Evolutionary conservation across 352 stramenopile species (phyloP).

Genomic region (Blastocystis sp.): DNA sequence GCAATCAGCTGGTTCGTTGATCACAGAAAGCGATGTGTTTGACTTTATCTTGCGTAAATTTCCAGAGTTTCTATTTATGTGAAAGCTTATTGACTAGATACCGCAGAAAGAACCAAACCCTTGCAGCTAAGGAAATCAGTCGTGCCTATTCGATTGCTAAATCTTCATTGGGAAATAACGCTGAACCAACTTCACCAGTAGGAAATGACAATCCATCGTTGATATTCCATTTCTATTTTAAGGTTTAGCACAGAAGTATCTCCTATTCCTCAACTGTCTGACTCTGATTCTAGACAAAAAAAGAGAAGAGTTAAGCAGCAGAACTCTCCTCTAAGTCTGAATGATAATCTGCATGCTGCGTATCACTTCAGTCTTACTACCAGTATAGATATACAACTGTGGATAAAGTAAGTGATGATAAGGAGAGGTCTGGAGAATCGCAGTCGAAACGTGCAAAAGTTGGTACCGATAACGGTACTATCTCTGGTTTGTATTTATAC

Average conservation of each 20-base stretch:
- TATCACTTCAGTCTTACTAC: background rate
- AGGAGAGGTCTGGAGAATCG: conserved; percentile 11
- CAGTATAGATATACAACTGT: conserved; percentile 47
- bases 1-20: background rate
- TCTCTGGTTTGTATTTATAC: background rate
- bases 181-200: background rate
- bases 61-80: background rate
- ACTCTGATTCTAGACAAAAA: conserved; percentile 73
- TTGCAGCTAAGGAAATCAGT: conserved; percentile 14
- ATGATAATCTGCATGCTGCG: conserved; percentile 54
- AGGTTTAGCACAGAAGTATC: background rate
- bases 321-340: conserved; percentile 32
- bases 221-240: background rate
- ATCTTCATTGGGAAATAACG: background rate
- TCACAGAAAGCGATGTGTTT: background rate
- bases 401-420: conserved; percentile 42
- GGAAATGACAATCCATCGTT: background rate
- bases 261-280: background rate
- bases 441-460: conserved; percentile 17
- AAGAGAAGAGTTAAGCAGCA: conserved; percentile 63
- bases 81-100: background rate
- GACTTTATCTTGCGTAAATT: background rate
- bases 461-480: background rate
- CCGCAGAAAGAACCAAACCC: conserved; percentile 7
- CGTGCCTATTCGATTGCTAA: conserved; percentile 9